These are phyloP conservation scores for Fusarium fracticaudum DNA, from an alignment of 2,329 filamentous ascomycete genomes.

Conservation along the genomic window DNA sequence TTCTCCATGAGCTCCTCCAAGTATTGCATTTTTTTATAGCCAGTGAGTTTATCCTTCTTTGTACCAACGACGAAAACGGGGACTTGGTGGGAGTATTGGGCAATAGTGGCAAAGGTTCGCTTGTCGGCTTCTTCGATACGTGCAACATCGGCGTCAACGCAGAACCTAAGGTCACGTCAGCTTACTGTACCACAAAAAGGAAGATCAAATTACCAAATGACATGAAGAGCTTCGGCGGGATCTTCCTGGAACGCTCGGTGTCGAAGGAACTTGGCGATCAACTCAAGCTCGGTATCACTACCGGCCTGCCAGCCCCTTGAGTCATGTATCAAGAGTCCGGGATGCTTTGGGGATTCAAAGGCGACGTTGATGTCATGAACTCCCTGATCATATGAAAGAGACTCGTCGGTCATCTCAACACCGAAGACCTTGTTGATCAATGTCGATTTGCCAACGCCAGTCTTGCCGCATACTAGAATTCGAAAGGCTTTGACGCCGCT, in stretches of 20 bases:
- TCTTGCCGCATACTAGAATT: constrained; percentile 40
- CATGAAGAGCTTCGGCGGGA: constrained; percentile 37
- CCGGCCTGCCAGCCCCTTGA: constrained; percentile 42
- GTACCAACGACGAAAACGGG: constrained; percentile 41
- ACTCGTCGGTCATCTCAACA: constrained; percentile 40
- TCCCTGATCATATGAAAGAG: constrained; percentile 36
- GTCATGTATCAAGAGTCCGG: constrained; percentile 39
- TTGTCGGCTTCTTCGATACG: constrained; percentile 43
- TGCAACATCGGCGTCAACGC: constrained; percentile 39
- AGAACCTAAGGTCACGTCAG: constrained; percentile 29
- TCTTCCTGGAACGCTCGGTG: constrained; percentile 41
- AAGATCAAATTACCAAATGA: constrained; percentile 20
- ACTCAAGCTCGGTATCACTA: constrained; percentile 36
- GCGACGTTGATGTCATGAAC: constrained; percentile 42
- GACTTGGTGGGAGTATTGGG: constrained; percentile 39
- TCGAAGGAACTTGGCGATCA: constrained; percentile 41
- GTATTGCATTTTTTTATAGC: constrained; percentile 30
- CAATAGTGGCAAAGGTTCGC: constrained; percentile 40
- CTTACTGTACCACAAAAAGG: rapidly evolving
- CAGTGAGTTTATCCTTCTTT: constrained; percentile 41
- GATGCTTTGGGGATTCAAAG: constrained; percentile 39
- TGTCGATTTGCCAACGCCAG: constrained; percentile 41
- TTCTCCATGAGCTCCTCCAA: constrained; percentile 41
- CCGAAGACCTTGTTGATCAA: constrained; percentile 43
- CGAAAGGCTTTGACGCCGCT: constrained; percentile 41